Evolutionary conservation across 2,329 filamentous ascomycete species (phyloP).

Genomic region (Acrodontium crateriforme): DNA sequence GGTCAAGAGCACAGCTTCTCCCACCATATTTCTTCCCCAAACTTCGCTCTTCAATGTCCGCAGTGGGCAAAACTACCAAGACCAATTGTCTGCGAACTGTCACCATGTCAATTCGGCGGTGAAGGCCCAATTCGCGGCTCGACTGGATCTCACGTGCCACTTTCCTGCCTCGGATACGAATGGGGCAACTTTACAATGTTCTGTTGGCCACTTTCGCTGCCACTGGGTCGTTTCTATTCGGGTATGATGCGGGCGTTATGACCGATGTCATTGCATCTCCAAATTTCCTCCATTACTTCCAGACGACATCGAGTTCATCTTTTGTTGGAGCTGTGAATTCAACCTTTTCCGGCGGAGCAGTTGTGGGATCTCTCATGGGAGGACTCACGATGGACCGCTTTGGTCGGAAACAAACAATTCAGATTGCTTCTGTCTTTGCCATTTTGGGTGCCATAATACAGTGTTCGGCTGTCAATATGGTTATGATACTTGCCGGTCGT

Average conservation of each 20-base stretch:
- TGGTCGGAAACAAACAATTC: constrained; percentile 45
- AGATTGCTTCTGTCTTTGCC: constrained; percentile 45
- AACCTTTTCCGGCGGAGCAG: constrained; percentile 46
- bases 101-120: no score
- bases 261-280: constrained; percentile 41
- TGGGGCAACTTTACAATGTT: constrained; percentile 13
- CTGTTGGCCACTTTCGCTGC: constrained; percentile 16
- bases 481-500: constrained; percentile 45
- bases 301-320: constrained; percentile 34
- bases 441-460: constrained; percentile 46
- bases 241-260: constrained; percentile 34
- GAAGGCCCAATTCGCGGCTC: no score
- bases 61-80: no score
- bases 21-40: no score
- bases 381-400: constrained; percentile 48
- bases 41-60: no score
- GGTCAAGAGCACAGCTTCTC: no score
- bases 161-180: no score
- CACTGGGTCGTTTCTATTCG: constrained; percentile 30
- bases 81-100: no score
- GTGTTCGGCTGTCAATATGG: constrained; percentile 39
- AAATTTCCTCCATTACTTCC: constrained; percentile 45
- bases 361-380: constrained; percentile 40
- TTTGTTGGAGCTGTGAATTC: constrained; percentile 50
- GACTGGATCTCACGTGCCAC: no score